A percentile compares a stretch with the other conserved stretches of the same genome.
These are phyloP conservation scores for Hyphopichia pseudoburtonii DNA, from an alignment of 1,139 yeast species.

Conservation along the genomic window DNA sequence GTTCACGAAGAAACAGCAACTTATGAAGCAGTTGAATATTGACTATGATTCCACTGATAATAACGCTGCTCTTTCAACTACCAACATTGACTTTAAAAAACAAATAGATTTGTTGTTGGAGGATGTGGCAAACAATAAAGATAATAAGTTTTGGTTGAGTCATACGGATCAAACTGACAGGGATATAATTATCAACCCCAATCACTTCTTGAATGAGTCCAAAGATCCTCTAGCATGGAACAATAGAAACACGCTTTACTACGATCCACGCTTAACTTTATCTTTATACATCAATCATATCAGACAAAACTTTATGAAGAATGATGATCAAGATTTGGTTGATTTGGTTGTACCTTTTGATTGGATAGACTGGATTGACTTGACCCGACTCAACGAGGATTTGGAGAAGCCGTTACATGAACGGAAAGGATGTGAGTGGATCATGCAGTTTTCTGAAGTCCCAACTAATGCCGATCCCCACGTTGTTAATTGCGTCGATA, in stretches of 20 bases:
- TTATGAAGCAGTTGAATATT: constrained; percentile 10
- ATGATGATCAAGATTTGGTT: constrained; percentile 6
- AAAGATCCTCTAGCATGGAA: constrained; percentile 14
- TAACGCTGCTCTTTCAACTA: constrained; percentile 3
- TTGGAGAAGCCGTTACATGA: constrained; percentile 14
- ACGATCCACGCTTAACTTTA: constrained; percentile 41
- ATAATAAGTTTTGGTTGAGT: constrained; percentile 22
- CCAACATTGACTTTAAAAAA: constrained; percentile 9
- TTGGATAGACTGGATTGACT: constrained; percentile 33
- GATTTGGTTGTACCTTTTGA: constrained; percentile 24
- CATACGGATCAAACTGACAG: constrained; percentile 21
- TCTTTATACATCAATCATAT: constrained; percentile 34
- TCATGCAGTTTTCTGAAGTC: constrained; percentile 9
- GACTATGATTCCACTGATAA: constrained; percentile 3
- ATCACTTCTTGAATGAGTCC: constrained; percentile 13
- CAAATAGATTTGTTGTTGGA: constrained; percentile 14
- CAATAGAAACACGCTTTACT: constrained; percentile 22
- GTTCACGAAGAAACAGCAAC: constrained; percentile 1
- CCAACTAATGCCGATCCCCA: constrained; percentile 9
- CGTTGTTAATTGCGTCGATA: constrained; percentile 18
- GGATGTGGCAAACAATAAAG: constrained; percentile 17
- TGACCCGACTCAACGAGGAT: constrained; percentile 18
- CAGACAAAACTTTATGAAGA: constrained; percentile 9
- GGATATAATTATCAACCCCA: constrained; percentile 16
- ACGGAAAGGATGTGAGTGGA: constrained; percentile 13